Evolutionary conservation across 2,329 filamentous ascomycete species (phyloP).

Genomic region (Dothidotthia symphoricarpi): DNA sequence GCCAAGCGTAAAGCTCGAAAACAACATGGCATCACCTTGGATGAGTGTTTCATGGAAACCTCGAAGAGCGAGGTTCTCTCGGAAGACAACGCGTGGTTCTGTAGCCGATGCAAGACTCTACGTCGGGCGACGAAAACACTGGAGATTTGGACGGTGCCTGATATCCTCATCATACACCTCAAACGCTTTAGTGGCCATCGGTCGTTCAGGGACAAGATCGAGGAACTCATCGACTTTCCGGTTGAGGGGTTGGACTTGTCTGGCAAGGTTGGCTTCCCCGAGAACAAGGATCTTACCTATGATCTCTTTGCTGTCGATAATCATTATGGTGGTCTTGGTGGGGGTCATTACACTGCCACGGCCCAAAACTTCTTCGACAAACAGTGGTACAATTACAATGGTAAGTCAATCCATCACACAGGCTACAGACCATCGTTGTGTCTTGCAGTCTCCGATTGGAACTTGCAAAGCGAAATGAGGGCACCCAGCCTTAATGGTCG

Average conservation of each 20-base stretch:
- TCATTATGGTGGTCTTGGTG: slow-evolving; percentile 88
- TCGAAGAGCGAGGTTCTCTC: slow-evolving; percentile 91
- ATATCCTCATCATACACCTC: slow-evolving; percentile 90
- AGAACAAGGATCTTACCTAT: slow-evolving; percentile 80
- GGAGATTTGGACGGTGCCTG: slow-evolving; percentile 93
- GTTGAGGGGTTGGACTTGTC: slow-evolving; percentile 82
- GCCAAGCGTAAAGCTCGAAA: slow-evolving; percentile 63
- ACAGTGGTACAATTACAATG: slow-evolving; percentile 96
- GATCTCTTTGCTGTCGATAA: slow-evolving; percentile 96
- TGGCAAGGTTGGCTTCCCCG: slow-evolving; percentile 72
- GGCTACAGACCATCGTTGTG: too few species aligned
- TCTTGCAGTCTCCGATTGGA: too few species aligned
- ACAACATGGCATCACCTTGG: slow-evolving; percentile 75
- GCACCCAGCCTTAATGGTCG: too few species aligned
- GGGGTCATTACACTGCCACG: slow-evolving; percentile 93
- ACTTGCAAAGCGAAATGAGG: too few species aligned
- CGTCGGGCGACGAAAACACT: slow-evolving; percentile 93
- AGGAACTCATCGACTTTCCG: slow-evolving; percentile 87
- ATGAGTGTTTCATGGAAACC: slow-evolving; percentile 92
- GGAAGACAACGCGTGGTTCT: slow-evolving; percentile 97
- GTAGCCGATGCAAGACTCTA: slow-evolving; percentile 91
- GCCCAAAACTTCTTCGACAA: slow-evolving; percentile 88
- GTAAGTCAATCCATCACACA: too few species aligned
- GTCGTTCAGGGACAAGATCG: slow-evolving; percentile 83
- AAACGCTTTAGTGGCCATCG: slow-evolving; percentile 91